Conservation (phyloP, 371 early-diverging fungal genomes). For the Phascolomyces articulosus region DNA sequence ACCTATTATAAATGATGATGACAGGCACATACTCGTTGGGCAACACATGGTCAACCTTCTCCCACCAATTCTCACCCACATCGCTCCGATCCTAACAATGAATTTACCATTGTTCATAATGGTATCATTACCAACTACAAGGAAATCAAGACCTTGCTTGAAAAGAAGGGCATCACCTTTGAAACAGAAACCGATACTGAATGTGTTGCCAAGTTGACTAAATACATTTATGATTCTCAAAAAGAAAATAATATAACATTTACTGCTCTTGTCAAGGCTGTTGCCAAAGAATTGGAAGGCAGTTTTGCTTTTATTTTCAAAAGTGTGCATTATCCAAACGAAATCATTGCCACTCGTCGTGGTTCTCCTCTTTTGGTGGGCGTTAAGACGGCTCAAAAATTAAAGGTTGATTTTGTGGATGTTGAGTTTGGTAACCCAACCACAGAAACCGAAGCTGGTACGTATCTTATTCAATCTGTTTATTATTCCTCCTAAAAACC, state of each 20-base stretch:
- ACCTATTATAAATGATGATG: background rate
- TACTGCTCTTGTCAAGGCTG: constrained; percentile 88
- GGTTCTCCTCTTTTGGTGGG: constrained; percentile 97
- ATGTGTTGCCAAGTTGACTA: constrained; percentile 93
- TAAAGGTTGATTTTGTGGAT: constrained; percentile 90
- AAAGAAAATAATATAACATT: constrained; percentile 71
- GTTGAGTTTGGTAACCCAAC: constrained; percentile 54
- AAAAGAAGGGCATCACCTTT: constrained; percentile 93
- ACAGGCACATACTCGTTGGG: constrained; percentile 98
- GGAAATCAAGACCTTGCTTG: constrained; percentile 89
- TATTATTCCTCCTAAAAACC: too few species aligned
- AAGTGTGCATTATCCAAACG: constrained; percentile 87
- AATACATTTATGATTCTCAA: constrained; percentile 93
- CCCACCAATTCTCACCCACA: constrained; percentile 96
- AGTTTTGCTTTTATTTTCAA: constrained; percentile 98
- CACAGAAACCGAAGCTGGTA: constrained; percentile 21
- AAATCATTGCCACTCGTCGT: constrained; percentile 94
- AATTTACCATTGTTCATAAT: constrained; percentile 97
- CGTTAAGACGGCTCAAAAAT: constrained; percentile 94
- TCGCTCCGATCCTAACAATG: constrained; percentile 85
- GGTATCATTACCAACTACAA: constrained; percentile 99
- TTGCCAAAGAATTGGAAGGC: constrained; percentile 96
- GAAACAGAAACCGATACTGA: constrained; percentile 94
- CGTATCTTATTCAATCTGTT: too few species aligned
- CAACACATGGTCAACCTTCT: constrained; percentile 97